Evolutionary conservation across 2,329 filamentous ascomycete genomes (phyloP).

Genomic region (Arthrobotrys conoides): DNA sequence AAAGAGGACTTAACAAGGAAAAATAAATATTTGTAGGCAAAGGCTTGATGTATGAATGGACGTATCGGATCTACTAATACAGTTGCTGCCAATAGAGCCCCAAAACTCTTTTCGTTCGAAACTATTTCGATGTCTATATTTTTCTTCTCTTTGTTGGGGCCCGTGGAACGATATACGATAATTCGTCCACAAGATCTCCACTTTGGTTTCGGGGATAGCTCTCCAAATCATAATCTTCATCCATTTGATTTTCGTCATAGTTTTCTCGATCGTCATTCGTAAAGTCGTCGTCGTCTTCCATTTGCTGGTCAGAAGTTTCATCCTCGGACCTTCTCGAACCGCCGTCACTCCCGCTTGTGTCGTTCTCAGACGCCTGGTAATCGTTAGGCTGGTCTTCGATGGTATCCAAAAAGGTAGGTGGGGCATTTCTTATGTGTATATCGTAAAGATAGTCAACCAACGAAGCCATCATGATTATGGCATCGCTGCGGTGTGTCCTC

Average conservation of each 20-base stretch:
- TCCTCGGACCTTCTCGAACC: neutral
- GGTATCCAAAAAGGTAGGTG: neutral
- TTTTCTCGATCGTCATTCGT: neutral
- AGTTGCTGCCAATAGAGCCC: neutral
- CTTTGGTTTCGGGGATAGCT: neutral
- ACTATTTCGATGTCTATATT: neutral
- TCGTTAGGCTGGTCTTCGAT: neutral
- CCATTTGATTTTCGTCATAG: neutral
- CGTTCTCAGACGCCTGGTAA: neutral
- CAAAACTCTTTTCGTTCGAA: neutral
- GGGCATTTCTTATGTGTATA: neutral
- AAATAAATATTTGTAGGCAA: no score
- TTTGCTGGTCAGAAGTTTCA: neutral
- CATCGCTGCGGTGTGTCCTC: neutral
- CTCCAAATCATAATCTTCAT: neutral
- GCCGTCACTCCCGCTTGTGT: neutral
- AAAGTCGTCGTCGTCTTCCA: neutral
- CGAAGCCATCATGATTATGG: slow-evolving; percentile 4
- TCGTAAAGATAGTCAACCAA: neutral
- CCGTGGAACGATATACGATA: neutral
- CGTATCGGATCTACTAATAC: neutral
- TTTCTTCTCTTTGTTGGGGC: neutral
- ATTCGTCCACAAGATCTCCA: neutral
- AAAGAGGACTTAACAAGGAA: neutral
- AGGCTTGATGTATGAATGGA: neutral